Percentiles rank a stretch among this genome's conserved stretches.
Conservation (phyloP, 1,139 yeast species). For the Yamadazyma spencermartinsiae region DNA sequence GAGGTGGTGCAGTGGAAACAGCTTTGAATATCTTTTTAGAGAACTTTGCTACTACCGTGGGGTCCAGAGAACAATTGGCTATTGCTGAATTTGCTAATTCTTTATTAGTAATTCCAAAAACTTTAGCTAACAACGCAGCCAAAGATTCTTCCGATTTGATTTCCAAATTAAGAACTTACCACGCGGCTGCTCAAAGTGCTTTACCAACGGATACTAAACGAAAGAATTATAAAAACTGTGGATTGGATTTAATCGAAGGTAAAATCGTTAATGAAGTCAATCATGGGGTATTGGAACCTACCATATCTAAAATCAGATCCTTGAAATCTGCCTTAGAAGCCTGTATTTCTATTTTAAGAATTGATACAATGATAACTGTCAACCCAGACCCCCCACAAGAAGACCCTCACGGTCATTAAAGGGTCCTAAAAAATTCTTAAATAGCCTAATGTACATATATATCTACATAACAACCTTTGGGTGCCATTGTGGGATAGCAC, state of each 20-base stretch:
- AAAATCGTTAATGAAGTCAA: slow-evolving; percentile 83
- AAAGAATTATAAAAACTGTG: slow-evolving; percentile 84
- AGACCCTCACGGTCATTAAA: slow-evolving; percentile 74
- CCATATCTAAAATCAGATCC: slow-evolving; percentile 87
- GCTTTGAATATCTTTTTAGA: slow-evolving; percentile 94
- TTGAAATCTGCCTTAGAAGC: slow-evolving; percentile 97
- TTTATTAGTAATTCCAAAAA: slow-evolving; percentile 89
- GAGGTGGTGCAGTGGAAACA: slow-evolving; percentile 98
- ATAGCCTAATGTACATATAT: too few species aligned
- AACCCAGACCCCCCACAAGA: slow-evolving; percentile 94
- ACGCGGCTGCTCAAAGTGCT: slow-evolving; percentile 91
- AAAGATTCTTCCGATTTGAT: slow-evolving; percentile 94
- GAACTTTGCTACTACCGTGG: slow-evolving; percentile 96
- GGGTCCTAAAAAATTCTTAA: neutral
- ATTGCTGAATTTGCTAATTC: slow-evolving; percentile 97
- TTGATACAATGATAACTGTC: slow-evolving; percentile 96
- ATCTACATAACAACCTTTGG: neutral
- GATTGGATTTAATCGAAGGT: slow-evolving; percentile 88
- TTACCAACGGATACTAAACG: slow-evolving; percentile 79
- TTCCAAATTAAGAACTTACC: slow-evolving; percentile 93
- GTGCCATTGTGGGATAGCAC: neutral
- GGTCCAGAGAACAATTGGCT: slow-evolving; percentile 96
- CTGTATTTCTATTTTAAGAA: slow-evolving; percentile 94
- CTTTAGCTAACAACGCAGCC: slow-evolving; percentile 96
- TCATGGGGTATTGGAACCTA: slow-evolving; percentile 93